Base-by-base conservation (phyloP, 768 basidiomycete genomes). In the Suillus occidentalis region DNA sequence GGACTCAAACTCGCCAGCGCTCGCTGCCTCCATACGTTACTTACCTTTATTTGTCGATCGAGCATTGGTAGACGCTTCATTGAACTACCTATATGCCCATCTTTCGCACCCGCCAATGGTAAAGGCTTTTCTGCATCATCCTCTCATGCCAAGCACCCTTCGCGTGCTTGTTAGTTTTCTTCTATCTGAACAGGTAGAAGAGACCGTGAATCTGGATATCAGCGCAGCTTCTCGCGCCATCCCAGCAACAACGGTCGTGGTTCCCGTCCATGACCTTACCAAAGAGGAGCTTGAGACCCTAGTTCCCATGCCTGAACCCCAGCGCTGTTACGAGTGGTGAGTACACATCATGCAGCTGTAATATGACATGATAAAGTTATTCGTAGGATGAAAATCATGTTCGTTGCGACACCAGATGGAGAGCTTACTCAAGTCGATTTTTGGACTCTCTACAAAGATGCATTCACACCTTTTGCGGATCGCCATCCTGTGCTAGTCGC, bases 381-480 rank as follows among this genome's bases (percentile, higher is more conserved):
- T 40, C 22, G 28, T 72, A 95, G 97, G 97, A 97, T 99, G 92
- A 89, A 87, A 72, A 77, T 83, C n/a, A 91, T 94, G 83, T 98
- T 96, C 70, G 83, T 90, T 18, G 81, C 88, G 20, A 89, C 89
- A 66, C 76, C 88, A 2, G 88, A 90, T 4, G 87, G 90, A 5
- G 92, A 95, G 71, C 80, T 98, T 55, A 95, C 94, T 1, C 97
- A 99, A 76, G 94, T 97, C 40, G 89, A 93, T 63, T 94, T 99
- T 72, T 99, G 97, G 96, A 94, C 87, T 63, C 83, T 95, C 14
- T 99, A 99, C 78, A 89, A 91, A 67, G 90, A 92, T 65, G 86
- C 86, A 1, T 97, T 98, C 70, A 78, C 84, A 1, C 86, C 87
- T 1, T 83, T 81, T 71, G 74, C 82, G 65, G 84, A 87, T 1